Base-by-base conservation (phyloP, 148 eudicot genomes). In the Fagopyrum tataricum region DNA sequence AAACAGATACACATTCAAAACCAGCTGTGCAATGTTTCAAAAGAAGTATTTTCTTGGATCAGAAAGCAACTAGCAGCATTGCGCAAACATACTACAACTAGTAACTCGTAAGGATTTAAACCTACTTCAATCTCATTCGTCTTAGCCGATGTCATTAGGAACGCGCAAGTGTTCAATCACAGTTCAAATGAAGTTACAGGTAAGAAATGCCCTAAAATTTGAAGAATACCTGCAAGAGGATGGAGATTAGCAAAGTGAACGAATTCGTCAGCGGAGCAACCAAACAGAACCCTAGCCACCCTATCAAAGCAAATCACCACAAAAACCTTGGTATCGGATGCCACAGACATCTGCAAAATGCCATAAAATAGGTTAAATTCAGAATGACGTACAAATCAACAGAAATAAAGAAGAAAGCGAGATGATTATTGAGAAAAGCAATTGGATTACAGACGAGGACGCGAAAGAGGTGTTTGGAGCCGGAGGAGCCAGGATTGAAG, bases 201-300 rank as follows among this genome's bases (percentile, higher is more conserved):
- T 39, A 58, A 44, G 8, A 20, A 18, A 71, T 46, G 17, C 48
- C 26, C 52, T 21, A 48, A 66, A 40, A 21, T 17, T 11, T n/a
- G 24, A 61, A 26, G 49, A 26, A 59, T 73, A 93, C 98, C 92
- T 72, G 97, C 84, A 82, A 85, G 88, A 76, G 98, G 98, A 47
- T 88, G 92, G 73, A 74, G 74, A 74, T 87, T 89, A 75, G 89
- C 88, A 56, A 91, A 89, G 67, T 87, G 74, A 77, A 91, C 91
- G 76, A 93, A 93, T 18, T 86, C 92, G 70, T 91, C 92, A 72
- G 97, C 98, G 53, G 95, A 87, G 82, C 98, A 91, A 79, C 98
- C 98, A 84, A 93, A 83, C 49, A 93, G 83, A 52, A 88, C 84
- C 79, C 81, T 93, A 47, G 95, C 95, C 41, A 82, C 95, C 78